Evolutionary conservation across 768 basidiomycete species (phyloP), one percentile per base, ranked within the genome.

Genomic region (Xanthoconium purpureum): DNA sequence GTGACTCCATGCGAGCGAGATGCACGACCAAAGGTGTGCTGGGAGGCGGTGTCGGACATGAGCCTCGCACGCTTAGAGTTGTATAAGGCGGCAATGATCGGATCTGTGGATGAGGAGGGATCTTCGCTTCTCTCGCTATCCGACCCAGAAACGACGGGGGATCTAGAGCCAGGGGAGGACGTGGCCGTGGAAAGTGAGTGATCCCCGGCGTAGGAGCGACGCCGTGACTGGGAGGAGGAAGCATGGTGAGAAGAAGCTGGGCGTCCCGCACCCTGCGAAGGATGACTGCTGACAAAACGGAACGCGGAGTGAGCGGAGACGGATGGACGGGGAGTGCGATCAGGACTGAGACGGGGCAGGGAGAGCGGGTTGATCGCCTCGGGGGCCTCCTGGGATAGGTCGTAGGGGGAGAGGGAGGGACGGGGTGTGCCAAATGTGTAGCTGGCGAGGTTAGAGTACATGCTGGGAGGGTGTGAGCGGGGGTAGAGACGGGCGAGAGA

Each of bases 11-110:
- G 63, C 36, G 57, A 37, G 54, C 67, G 60, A 43, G 76, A 77
- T 12, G 77, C 78, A 49, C 66, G 71, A 52, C 78, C 83, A 54
- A 81, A 81, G 1, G 80, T 81, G 60, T 79, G 74, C 55, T 73
- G 75, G 14, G 80, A 83, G 30, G 75, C 74, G 9, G 75, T 71
- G 65, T 83, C 80, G 8, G 73, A 48, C 50, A 68, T 54, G 63
- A 72, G 55, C 33, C 54, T 62, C 58, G 48, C 60, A 71, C 54
- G 68, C 48, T 39, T 71, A 50, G 58, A 32, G 39, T 43, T 52
- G 46, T 36, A 57, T 51, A 47, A 55, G 47, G 64, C 60, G 58
- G 56, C 59, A 63, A 54, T 63, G 67, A 59, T 54, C 57, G 50
- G 70, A 67, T 62, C 74, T 66, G 53, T 65, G 60, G 64, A 71